Base-by-base conservation (phyloP, 352 stramenopile species). In the Achlya hypogyna region DNA sequence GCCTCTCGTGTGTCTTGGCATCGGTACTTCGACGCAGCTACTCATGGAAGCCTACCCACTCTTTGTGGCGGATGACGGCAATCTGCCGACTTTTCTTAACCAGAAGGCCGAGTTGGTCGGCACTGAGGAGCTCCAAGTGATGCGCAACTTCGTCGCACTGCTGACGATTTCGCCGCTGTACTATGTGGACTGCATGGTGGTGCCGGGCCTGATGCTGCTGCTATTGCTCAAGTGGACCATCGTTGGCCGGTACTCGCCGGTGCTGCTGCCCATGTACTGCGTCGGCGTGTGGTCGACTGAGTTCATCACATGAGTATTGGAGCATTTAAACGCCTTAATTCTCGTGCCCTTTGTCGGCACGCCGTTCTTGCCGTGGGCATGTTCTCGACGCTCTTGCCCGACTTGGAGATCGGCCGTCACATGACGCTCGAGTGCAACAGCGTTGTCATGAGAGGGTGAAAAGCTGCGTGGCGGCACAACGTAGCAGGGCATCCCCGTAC, bases 371-470 rank as follows among this genome's bases (percentile, higher is more conserved):
- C 51, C 51, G 5, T 35, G 23, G 51, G 31, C 51, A 29, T 59
- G 22, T 23, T 23, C 18, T 29, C 22, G 22, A 59, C 31, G 27
- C 51, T 59, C 27, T 31, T 59, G 2, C 51, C 51, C 22, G 22
- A 38, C 22, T 40, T 28, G 4, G 9, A 10, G 5, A 59, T 59
- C 4, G 22, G 29, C 5, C 25, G 40, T 28, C 25, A 59, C 31
- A 31, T 28, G 4, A 31, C 51, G 18, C 31, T 59, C 27, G 51
- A 12, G 18, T 59, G 51, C 23, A 59, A 59, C 25, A 35, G 22
- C 10, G 51, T 59, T 28, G 51, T n/a, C n/a, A 59, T 59, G 51
- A 59, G n/a, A 59, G 31, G 51, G 51, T 20, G 51, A 59, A 31
- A 10, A n/a, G 18, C 31, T 59, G 10, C 22, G 9, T 6, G 16